Base-by-base conservation (phyloP, 345 rosid genomes). In the Mangifera indica region DNA sequence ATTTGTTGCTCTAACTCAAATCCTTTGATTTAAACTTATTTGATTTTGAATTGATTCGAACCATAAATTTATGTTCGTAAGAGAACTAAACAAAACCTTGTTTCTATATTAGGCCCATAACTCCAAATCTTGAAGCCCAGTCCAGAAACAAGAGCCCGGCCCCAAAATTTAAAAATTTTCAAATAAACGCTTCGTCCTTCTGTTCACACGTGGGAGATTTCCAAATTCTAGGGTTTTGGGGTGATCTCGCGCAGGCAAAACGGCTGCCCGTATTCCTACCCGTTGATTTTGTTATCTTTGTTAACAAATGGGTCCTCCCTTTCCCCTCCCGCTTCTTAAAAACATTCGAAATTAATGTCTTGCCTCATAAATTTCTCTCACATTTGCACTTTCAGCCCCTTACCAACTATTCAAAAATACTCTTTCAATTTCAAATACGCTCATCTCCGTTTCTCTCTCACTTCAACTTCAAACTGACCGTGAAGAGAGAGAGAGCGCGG, bases 261-360 rank as follows among this genome's bases (percentile, higher is more conserved):
- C 32, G 26, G 51, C 51, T 72, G 63, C 80, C 80, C 32, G 32
- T 29, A 3, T 29, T 3, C 78, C 74, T 74, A 61, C 74, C 78
- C 75, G 80, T 66, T 68, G 34, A 62, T 62, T 29, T 29, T 29
- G 32, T 29, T 20, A 32, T 60, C 37, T 18, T 44, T 14, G n/a
- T 55, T 37, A 53, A 34, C 63, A 32, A 64, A 9, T 22, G 13
- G 3, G 32, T 29, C 42, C 61, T 37, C 54, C 64, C 32, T 29
- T 3, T 29, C 32, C 72, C 65, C 84, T 87, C 93, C 93, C 93
- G 96, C 96, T 87, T 77, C 87, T 85, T 81, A 81, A 48, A 49
- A 58, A 26, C 85, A 85, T 86, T 88, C 91, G 87, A 88, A 90
- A 72, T 70, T 45, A 13, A 29, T 29, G n/a, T 24, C 13, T 63